These are phyloP conservation scores for Theileria annulata DNA, from an alignment of 169 alveolate genomes.

Conservation along the genomic window DNA sequence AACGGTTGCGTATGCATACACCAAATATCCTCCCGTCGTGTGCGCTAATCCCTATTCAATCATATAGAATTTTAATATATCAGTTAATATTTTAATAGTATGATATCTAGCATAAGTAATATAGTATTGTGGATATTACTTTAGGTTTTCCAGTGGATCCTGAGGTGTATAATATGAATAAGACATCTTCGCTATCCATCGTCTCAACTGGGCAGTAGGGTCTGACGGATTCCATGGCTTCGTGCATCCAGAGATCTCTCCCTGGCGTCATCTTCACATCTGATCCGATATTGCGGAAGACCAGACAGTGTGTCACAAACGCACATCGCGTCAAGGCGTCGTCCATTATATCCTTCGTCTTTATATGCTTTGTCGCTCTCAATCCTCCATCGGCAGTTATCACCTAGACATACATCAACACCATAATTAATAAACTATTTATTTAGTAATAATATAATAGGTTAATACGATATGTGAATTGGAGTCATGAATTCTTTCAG, in stretches of 20 bases:
- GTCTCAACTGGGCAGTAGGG: slow-evolving; percentile 89
- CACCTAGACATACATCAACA: slow-evolving; percentile 2
- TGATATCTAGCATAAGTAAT: not conserved
- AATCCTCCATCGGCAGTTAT: slow-evolving; percentile 57
- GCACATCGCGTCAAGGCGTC: slow-evolving; percentile 57
- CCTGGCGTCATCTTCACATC: slow-evolving; percentile 71
- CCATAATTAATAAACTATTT: not conserved
- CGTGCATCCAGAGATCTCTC: slow-evolving; percentile 83
- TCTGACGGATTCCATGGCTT: slow-evolving; percentile 81
- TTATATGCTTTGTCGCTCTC: slow-evolving; percentile 61
- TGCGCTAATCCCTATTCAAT: slow-evolving; percentile 87
- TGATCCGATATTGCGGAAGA: slow-evolving; percentile 39
- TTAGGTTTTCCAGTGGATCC: slow-evolving; percentile 98
- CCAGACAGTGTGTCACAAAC: slow-evolving; percentile 40
- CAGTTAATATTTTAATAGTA: not conserved
- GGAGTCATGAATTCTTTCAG: slow-evolving; percentile 90
- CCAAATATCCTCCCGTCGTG: slow-evolving; percentile 90
- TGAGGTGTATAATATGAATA: slow-evolving; percentile 92
- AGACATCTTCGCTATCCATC: slow-evolving; percentile 92
- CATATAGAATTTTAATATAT: not conserved
- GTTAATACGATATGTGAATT: slow-evolving; percentile 47
- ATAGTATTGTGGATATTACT: slow-evolving; percentile 31
- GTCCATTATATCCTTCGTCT: slow-evolving; percentile 54
- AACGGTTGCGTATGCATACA: slow-evolving; percentile 87
- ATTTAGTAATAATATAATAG: slow-evolving; percentile 18